Evolutionary conservation across 805 yeast species (phyloP), one percentile per base, ranked within the genome.

Genomic region (Zygotorulaspora chibaensis): DNA sequence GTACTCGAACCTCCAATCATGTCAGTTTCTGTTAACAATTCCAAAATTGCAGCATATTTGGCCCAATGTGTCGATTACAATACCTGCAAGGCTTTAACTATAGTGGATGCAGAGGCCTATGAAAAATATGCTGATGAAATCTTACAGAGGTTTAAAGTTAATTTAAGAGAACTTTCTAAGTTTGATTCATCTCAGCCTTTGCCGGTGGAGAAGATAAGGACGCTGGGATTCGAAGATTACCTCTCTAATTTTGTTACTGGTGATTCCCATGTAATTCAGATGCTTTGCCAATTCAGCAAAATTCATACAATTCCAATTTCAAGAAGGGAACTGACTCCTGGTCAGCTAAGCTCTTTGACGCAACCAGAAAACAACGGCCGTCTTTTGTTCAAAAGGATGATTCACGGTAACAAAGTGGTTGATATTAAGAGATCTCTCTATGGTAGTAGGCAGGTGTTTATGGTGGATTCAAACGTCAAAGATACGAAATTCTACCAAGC

Each of bases 211-310:
- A 59, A 72, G 39, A 54, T 88, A 2, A 56, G 51, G 25, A 29
- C 46, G 0, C 63, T 70, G 17, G 96, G 96, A 0, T 89, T 93
- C 62, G 96, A 86, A 45, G 93, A 96, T 1, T 87, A 79, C 57
- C 54, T 89, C 20, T 64, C 76, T 2, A 96, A 93, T 55, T 79
- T 79, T 51, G 57, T 91, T 2, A 64, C 67, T 2, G 98, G 96
- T 0, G 96, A 96, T 1, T 58, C 63, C 5, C 75, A 76, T 8
- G 95, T 91, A 1, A 59, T 87, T 41, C 72, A 74, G 43, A 87
- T 85, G 88, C 71, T 90, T 27, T 80, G 84, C 52, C 81, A 77
- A 50, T 64, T 68, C 10, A 61, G 71, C 9, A 72, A 75, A 37
- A 61, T 80, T 13, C 73, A 79, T 50, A 61, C 63, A 43, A 77